phyloP scores from a whole-genome alignment of 768 basidiomycete genomes.

The Butyriboletus loyo region DNA sequence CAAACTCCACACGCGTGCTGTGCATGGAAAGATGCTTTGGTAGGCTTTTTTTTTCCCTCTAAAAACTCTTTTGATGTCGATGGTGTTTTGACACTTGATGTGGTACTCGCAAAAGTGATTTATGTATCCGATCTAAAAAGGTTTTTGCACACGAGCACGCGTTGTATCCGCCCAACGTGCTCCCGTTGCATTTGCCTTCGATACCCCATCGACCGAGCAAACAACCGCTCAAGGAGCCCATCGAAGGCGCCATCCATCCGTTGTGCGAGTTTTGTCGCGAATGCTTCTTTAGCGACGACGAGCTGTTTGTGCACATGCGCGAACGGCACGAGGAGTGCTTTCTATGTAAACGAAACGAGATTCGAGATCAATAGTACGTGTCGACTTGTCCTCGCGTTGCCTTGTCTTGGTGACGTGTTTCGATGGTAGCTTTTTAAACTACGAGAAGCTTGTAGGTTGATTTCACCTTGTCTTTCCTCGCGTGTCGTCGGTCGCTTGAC shows the following conservation, averaged over 20 bases:
- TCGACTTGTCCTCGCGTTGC: background rate
- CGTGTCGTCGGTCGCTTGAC: background rate
- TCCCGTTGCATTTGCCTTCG: constrained; percentile 77
- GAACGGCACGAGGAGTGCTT: constrained; percentile 96
- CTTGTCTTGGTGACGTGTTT: background rate
- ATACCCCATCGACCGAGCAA: constrained; percentile 44
- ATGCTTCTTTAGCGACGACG: constrained; percentile 91
- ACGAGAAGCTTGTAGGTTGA: constrained; percentile 64
- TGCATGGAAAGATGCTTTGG: constrained; percentile 82
- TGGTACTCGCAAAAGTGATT: constrained; percentile 48
- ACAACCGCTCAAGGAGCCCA: constrained; percentile 46
- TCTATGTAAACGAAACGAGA: constrained; percentile 79
- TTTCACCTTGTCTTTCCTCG: background rate
- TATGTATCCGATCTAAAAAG: constrained; percentile 88
- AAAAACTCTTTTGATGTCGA: background rate
- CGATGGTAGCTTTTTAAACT: constrained; percentile 66
- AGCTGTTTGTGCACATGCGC: constrained; percentile 91
- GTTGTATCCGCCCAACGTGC: constrained; percentile 64
- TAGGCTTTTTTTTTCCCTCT: constrained; percentile 26
- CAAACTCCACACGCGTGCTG: constrained; percentile 74
- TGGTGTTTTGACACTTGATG: too few species aligned
- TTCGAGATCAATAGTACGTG: constrained; percentile 83
- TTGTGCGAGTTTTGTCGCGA: constrained; percentile 88
- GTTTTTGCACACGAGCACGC: constrained; percentile 95
- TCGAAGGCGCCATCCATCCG: constrained; percentile 74